Evolutionary conservation across 1,139 yeast genomes (phyloP).

Genomic region (Lodderomyces parapsilosis): DNA sequence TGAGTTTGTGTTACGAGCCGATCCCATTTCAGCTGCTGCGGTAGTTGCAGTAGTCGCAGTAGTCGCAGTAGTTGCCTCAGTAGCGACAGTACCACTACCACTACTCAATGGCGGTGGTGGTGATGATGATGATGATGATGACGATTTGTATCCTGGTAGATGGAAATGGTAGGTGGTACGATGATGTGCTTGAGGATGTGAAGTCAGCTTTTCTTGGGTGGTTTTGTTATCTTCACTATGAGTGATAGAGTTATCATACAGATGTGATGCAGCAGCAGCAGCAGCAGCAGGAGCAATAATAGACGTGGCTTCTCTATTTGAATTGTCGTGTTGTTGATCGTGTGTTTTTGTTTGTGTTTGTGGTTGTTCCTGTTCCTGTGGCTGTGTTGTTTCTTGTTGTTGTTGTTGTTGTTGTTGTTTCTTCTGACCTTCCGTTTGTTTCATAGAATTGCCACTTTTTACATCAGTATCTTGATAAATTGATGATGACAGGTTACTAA

Average conservation of each 20-base stretch:
- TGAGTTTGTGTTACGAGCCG: not conserved
- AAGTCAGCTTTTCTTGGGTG: not conserved
- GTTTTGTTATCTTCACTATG: not conserved
- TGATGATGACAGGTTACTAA: constrained; percentile 12
- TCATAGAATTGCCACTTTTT: not conserved
- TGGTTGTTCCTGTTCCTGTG: not conserved
- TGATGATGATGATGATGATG: not conserved
- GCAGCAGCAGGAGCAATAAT: too few relatives aligned
- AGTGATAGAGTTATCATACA: too few relatives aligned
- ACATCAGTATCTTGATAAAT: constrained; percentile 4
- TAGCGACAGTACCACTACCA: too few relatives aligned
- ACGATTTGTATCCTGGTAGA: not conserved
- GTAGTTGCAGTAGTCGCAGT: not conserved
- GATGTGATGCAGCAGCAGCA: not conserved
- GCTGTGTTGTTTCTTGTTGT: constrained; percentile 1
- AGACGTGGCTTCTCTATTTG: too few relatives aligned
- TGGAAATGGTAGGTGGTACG: not conserved
- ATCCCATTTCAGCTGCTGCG: not conserved
- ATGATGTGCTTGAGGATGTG: not conserved
- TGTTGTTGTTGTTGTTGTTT: too few relatives aligned
- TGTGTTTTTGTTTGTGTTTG: not conserved
- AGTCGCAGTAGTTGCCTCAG: not conserved
- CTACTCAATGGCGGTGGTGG: not conserved
- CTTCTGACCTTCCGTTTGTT: not conserved
- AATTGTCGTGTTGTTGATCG: too few relatives aligned